Evolutionary conservation across 306 rosid species (phyloP).

Genomic region (Cucurbita maxima): DNA sequence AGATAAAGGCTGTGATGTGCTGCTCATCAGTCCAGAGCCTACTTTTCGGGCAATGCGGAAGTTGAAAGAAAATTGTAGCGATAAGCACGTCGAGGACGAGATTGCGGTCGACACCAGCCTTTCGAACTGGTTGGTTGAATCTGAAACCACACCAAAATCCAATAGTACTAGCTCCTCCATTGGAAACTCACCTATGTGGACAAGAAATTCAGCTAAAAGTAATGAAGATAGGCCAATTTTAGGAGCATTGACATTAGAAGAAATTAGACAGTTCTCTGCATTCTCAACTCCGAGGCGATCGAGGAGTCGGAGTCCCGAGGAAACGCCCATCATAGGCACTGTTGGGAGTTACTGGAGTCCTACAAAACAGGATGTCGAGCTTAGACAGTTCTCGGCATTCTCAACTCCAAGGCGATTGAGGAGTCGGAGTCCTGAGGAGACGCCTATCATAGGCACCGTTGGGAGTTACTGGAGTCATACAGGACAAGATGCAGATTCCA

Average conservation of each 20-base stretch:
- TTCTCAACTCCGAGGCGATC: slow-evolving; percentile 21
- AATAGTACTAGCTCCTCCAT: slow-evolving; percentile 22
- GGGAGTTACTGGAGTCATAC: slow-evolving; percentile 73
- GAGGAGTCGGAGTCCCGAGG: slow-evolving; percentile 32
- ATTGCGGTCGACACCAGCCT: slow-evolving; percentile 57
- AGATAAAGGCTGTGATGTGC: slow-evolving; percentile 8
- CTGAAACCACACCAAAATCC: slow-evolving; percentile 27
- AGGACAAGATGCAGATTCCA: slow-evolving; percentile 27
- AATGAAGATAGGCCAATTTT: slow-evolving; percentile 41
- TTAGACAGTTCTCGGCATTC: slow-evolving; percentile 20
- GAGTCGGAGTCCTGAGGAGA: slow-evolving; percentile 36
- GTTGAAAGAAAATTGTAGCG: slow-evolving; percentile 8
- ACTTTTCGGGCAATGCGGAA: slow-evolving; percentile 11
- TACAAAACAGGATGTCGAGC: slow-evolving; percentile 30
- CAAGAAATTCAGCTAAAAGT: slow-evolving; percentile 16
- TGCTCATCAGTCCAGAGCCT: slow-evolving; percentile 21
- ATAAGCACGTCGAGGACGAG: slow-evolving; percentile 12
- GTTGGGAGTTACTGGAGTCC: slow-evolving; percentile 77
- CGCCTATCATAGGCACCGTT: slow-evolving; percentile 49
- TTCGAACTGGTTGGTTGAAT: slow-evolving; percentile 73
- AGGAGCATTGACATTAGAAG: slow-evolving; percentile 44
- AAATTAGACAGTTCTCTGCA: slow-evolving; percentile 24
- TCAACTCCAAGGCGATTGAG: slow-evolving; percentile 20
- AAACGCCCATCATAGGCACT: slow-evolving; percentile 43
- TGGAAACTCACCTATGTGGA: slow-evolving; percentile 20